These are phyloP conservation scores for Articulospora tetracladia DNA, from an alignment of 495 filamentous ascomycete genomes.

Conservation along the genomic window DNA sequence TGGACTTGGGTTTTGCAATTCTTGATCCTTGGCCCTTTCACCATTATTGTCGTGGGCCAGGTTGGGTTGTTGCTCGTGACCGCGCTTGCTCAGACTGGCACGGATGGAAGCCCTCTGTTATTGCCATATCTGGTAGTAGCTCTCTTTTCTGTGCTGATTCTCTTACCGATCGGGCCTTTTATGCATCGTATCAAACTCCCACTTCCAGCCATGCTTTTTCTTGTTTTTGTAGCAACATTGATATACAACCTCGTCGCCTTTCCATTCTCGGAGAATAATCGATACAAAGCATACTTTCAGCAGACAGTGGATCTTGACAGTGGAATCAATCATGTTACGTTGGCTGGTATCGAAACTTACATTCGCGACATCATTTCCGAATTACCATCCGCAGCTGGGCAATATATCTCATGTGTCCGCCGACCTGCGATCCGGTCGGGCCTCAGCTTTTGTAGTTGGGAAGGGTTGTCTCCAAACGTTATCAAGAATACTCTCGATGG, in stretches of 20 bases:
- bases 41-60: conserved; percentile 69
- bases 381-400: conserved; percentile 68
- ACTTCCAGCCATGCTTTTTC: conserved; percentile 70
- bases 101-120: conserved; percentile 66
- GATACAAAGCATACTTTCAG: conserved; percentile 83
- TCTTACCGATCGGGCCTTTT: conserved; percentile 80
- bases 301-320: conserved; percentile 78
- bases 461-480: conserved; percentile 60
- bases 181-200: conserved; percentile 84
- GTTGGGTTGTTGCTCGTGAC: conserved; percentile 69
- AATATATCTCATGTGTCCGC: conserved; percentile 50
- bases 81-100: conserved; percentile 72
- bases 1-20: conserved; percentile 90
- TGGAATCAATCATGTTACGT: conserved; percentile 60
- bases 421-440: conserved; percentile 29
- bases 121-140: conserved; percentile 68
- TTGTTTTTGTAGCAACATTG: conserved; percentile 70
- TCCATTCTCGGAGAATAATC: conserved; percentile 74
- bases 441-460: conserved; percentile 65
- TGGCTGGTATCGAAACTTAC: conserved; percentile 70
- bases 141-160: conserved; percentile 60
- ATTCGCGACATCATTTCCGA: conserved; percentile 59
- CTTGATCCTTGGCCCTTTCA: conserved; percentile 71
- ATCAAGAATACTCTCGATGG: conserved; percentile 36
- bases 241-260: conserved; percentile 87